These are phyloP conservation scores for Nigrospora sphaerica DNA, from an alignment of 2,329 filamentous ascomycete genomes.

Conservation along the genomic window DNA sequence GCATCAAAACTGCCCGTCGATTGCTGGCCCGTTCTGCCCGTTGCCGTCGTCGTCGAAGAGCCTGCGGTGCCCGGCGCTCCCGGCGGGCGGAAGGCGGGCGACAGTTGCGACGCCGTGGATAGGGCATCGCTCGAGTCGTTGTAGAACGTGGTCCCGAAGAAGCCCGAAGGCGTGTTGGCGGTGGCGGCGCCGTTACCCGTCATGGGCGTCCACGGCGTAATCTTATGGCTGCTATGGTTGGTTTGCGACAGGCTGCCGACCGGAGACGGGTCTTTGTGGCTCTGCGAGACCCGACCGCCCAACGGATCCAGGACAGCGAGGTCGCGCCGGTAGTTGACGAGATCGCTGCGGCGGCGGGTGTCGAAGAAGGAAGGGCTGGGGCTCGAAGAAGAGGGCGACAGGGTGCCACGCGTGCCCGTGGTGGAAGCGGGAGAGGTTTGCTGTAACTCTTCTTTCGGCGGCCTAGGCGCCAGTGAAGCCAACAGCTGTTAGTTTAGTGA, in stretches of 20 bases:
- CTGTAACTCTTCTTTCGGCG: slow-evolving; percentile 32
- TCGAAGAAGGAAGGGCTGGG: slow-evolving; percentile 42
- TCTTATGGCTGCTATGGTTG: slow-evolving; percentile 1
- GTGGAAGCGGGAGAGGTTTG: slow-evolving; percentile 44
- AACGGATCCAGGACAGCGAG: slow-evolving; percentile 60
- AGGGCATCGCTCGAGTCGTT: slow-evolving; percentile 70
- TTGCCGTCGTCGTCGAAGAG: slow-evolving; percentile 17
- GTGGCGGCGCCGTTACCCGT: slow-evolving; percentile 29
- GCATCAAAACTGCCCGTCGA: slow-evolving; percentile 48
- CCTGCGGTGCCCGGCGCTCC: not conserved
- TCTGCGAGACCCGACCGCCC: slow-evolving; percentile 43
- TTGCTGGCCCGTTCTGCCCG: slow-evolving; percentile 32
- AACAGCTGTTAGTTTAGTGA: not conserved
- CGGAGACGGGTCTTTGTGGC: slow-evolving; percentile 51
- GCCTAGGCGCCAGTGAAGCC: slow-evolving; percentile 14
- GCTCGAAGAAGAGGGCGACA: slow-evolving; percentile 33
- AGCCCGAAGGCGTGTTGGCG: slow-evolving; percentile 25
- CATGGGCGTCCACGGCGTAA: slow-evolving; percentile 52
- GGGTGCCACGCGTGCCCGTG: slow-evolving; percentile 32
- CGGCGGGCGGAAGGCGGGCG: slow-evolving; percentile 54
- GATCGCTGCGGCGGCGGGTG: slow-evolving; percentile 52
- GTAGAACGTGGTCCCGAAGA: slow-evolving; percentile 55
- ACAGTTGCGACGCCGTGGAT: slow-evolving; percentile 56
- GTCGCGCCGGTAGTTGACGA: slow-evolving; percentile 66
- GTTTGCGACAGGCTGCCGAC: slow-evolving; percentile 48